Base-by-base conservation (phyloP, 208 protist species). In the Trypanosoma theileri region DNA sequence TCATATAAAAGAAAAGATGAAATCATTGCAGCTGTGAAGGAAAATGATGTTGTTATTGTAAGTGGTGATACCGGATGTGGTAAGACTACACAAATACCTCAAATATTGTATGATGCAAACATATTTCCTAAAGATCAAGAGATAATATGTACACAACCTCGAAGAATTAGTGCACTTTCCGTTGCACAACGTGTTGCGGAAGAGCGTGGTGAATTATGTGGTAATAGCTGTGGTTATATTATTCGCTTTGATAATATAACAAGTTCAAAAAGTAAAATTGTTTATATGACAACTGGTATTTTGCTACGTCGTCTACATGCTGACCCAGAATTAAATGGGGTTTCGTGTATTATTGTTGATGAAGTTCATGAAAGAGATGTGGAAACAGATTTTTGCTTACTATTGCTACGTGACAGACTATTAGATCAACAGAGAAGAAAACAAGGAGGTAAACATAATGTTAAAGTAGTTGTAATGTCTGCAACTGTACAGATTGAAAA, bases 241-340 rank as follows among this genome's bases (percentile, higher is more conserved):
- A 92, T 97, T 55, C 84, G 94, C 10, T 93, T 96, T 66, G 92
- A 96, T 48, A 90, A 91, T 53, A 77, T 83, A 50, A 89, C 82
- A 42, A 89, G 79, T 45, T 59, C 64, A 28, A 67, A 78, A 16
- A 99, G 98, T 1, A 81, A 80, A n/a, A 97, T 99, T 45, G 94
- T 99, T 69, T 99, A 98, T 73, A 94, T 99, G 82, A 99, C 98
- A 17, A 98, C 98, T 59, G 98, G 98, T 71, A 99, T 99, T 78
- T 68, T 99, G 12, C 78, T 99, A 28, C 89, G 98, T 56, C 96
- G 99, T 69, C 90, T 97, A 45, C 87, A 99, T 28, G 60, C 86
- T n/a, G 98, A 99, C 75, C 84, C 91, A 45, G 66, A 92, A 22
- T 71, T 99, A 21, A 58, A 57, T 26, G 85, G 79, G 24, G 86